Conservation (phyloP, 768 basidiomycete species). For the Strobilomyces confusus region DNA sequence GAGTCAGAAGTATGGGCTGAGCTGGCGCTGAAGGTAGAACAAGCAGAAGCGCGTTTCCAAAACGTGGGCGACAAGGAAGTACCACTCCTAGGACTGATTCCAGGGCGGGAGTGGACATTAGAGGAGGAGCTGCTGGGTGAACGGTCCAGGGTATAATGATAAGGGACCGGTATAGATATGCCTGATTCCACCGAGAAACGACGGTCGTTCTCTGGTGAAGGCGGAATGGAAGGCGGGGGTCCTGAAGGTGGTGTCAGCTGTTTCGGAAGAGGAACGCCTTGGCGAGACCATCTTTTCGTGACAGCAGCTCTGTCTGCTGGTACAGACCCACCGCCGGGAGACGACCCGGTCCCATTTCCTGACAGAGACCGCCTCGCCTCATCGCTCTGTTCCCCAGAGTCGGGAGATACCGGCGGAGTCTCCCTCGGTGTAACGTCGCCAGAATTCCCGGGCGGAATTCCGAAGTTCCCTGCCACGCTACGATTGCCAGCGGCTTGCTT, state of each 20-base stretch:
- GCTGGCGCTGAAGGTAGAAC: conserved; percentile 44
- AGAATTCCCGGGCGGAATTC: conserved; percentile 15
- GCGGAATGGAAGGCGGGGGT: conserved; percentile 49
- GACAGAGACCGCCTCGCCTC: background rate
- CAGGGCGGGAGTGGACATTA: conserved; percentile 25
- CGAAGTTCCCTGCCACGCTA: conserved; percentile 30
- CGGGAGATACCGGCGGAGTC: conserved; percentile 5
- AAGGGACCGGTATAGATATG: conserved; percentile 29
- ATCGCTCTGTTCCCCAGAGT: conserved; percentile 3
- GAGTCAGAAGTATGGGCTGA: conserved; percentile 44
- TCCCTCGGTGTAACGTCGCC: conserved; percentile 10
- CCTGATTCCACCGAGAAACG: conserved; percentile 24
- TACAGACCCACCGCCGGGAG: background rate
- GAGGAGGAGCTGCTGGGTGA: conserved; percentile 39
- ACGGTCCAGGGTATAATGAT: conserved; percentile 31
- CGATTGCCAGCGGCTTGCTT: conserved; percentile 24
- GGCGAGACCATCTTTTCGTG: conserved; percentile 53
- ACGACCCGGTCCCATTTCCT: background rate
- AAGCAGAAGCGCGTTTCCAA: conserved; percentile 50
- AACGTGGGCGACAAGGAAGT: conserved; percentile 46
- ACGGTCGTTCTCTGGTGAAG: conserved; percentile 20
- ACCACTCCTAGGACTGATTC: conserved; percentile 39
- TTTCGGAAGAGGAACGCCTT: conserved; percentile 44
- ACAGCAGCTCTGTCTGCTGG: conserved; percentile 31
- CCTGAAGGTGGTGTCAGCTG: conserved; percentile 56